Percentiles rank a stretch among this genome's conserved stretches.
These are phyloP conservation scores for Carex scoparia DNA, from an alignment of 176 grass and related monocot genomes.

Conservation along the genomic window DNA sequence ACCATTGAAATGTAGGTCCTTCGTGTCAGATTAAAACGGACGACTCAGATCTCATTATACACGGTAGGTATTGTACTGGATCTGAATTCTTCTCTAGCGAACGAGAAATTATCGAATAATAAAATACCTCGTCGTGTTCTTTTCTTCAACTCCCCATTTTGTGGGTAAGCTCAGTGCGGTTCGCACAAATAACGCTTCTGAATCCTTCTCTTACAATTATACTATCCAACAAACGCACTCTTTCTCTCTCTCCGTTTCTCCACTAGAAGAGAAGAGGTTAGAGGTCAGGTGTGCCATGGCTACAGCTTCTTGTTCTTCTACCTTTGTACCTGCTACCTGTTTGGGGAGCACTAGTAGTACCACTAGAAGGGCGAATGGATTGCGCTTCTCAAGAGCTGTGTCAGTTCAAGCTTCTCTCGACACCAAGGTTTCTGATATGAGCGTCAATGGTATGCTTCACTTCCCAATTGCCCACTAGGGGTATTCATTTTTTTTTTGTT, in stretches of 20 bases:
- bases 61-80: too few relatives aligned
- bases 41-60: too few relatives aligned
- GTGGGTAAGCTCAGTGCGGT: slow-evolving; percentile 21
- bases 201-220: neutral
- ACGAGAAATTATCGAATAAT: neutral
- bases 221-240: neutral
- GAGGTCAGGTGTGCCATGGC: slow-evolving; percentile 40
- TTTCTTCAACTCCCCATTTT: neutral
- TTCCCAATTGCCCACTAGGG: neutral
- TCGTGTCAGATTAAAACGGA: too few relatives aligned
- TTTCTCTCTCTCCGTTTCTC: neutral
- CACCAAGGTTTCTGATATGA: slow-evolving; percentile 86
- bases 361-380: neutral
- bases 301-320: slow-evolving; percentile 44
- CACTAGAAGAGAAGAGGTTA: neutral
- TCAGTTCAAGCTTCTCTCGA: slow-evolving; percentile 68
- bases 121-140: neutral
- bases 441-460: slow-evolving; percentile 50
- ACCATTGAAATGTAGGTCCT: too few relatives aligned
- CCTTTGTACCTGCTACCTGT: slow-evolving; percentile 26
- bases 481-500: neutral
- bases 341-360: slow-evolving; percentile 9
- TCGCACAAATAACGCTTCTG: neutral
- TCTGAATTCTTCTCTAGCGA: neutral
- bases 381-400: neutral